Conservation (phyloP, 768 basidiomycete genomes). For the Panus rudis region DNA sequence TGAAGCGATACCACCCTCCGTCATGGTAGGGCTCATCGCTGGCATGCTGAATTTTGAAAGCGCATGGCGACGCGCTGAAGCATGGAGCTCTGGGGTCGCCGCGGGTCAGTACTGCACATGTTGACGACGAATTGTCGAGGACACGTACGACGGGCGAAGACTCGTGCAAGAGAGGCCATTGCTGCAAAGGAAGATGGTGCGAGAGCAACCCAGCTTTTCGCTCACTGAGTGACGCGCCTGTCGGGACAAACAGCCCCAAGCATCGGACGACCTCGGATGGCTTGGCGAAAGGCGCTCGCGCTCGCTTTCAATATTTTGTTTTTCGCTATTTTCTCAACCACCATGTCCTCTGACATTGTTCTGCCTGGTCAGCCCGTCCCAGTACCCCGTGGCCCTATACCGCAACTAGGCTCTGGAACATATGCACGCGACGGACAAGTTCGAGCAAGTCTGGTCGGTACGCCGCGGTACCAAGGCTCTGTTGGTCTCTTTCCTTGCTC, state of each 20-base stretch:
- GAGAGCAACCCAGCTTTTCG: conserved; percentile 16
- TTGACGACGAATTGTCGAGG: conserved; percentile 16
- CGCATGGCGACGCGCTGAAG: conserved; percentile 69
- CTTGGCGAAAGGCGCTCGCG: conserved; percentile 14
- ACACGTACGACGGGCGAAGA: conserved; percentile 56
- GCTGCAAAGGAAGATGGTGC: conserved; percentile 18
- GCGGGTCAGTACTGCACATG: not conserved
- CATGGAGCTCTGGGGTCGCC: conserved; percentile 61
- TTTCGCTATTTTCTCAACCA: not conserved
- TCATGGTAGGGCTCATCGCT: conserved; percentile 99
- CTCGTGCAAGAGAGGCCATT: conserved; percentile 64
- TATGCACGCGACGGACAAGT: conserved; percentile 58
- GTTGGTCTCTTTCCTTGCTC: conserved; percentile 43
- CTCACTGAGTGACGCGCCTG: conserved; percentile 16
- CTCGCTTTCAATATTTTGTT: conserved; percentile 3
- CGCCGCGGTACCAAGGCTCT: conserved; percentile 52
- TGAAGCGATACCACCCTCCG: conserved; percentile 93
- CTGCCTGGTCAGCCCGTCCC: conserved; percentile 78
- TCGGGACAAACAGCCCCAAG: conserved; percentile 19
- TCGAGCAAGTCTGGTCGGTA: conserved; percentile 67
- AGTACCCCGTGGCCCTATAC: conserved; percentile 45
- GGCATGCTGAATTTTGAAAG: conserved; percentile 91
- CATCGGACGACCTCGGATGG: conserved; percentile 7
- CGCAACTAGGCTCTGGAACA: conserved; percentile 57
- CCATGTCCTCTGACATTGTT: conserved; percentile 28